phyloP scores from a whole-genome alignment of 2,329 filamentous ascomycete species.

The Diaporthe vexans region DNA sequence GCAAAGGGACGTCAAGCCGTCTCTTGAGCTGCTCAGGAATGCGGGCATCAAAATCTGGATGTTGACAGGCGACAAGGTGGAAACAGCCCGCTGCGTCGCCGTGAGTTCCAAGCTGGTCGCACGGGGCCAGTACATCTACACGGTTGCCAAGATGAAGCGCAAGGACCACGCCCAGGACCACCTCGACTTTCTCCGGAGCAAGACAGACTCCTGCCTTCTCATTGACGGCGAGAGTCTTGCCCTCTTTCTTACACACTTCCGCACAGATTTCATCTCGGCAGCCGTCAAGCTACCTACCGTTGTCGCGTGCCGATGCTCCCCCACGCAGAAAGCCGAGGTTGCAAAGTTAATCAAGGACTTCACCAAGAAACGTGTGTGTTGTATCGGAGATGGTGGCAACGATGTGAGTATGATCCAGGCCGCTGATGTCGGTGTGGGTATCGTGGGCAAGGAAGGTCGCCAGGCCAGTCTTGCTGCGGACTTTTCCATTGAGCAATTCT shows the following conservation, averaged over 20 bases:
- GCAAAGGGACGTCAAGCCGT: slow-evolving; percentile 95
- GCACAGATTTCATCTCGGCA: slow-evolving; percentile 86
- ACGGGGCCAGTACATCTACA: slow-evolving; percentile 95
- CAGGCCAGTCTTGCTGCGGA: slow-evolving; percentile 96
- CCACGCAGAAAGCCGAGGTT: slow-evolving; percentile 96
- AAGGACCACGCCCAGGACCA: slow-evolving; percentile 90
- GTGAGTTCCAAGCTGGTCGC: slow-evolving; percentile 95
- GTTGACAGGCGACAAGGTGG: slow-evolving; percentile 98
- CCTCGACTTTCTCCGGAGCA: slow-evolving; percentile 88
- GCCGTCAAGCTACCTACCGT: slow-evolving; percentile 92
- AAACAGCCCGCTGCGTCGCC: slow-evolving; percentile 96
- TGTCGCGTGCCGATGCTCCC: slow-evolving; percentile 95
- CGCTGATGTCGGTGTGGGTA: slow-evolving; percentile 96
- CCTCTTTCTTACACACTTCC: slow-evolving; percentile 86
- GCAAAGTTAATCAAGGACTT: slow-evolving; percentile 90
- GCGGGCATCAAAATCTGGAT: slow-evolving; percentile 99
- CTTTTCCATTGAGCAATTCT: slow-evolving; percentile 96
- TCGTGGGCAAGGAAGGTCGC: slow-evolving; percentile 96
- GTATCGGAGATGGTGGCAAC: slow-evolving; percentile 97
- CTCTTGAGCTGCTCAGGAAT: slow-evolving; percentile 93
- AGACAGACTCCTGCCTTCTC: slow-evolving; percentile 87
- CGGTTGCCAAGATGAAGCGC: slow-evolving; percentile 85
- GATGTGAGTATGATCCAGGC: slow-evolving; percentile 99
- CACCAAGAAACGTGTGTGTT: slow-evolving; percentile 96
- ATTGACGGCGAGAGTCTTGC: slow-evolving; percentile 94